Evolutionary conservation across 495 filamentous ascomycete species (phyloP).

Genomic region (Aspergillus nidulans): DNA sequence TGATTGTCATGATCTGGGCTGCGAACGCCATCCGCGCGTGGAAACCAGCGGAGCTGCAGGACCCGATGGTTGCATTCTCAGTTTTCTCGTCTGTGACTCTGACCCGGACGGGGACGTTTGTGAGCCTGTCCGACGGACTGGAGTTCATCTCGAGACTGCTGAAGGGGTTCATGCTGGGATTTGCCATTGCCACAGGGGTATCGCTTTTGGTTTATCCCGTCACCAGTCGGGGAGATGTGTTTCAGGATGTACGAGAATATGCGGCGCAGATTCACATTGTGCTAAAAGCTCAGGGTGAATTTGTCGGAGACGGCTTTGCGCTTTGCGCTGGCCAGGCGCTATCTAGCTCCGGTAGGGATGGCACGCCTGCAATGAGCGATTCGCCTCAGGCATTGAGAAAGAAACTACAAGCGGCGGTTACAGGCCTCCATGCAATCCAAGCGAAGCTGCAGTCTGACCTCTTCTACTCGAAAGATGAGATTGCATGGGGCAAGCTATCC

Average conservation of each 20-base stretch:
- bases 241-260: constrained; percentile 52
- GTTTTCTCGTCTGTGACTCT: constrained; percentile 60
- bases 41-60: constrained; percentile 55
- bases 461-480: constrained; percentile 66
- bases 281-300: constrained; percentile 54
- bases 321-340: constrained; percentile 12
- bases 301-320: constrained; percentile 41
- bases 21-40: constrained; percentile 53
- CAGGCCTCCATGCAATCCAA: constrained; percentile 51
- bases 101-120: constrained; percentile 45
- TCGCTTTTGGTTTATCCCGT: constrained; percentile 62
- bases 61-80: constrained; percentile 66
- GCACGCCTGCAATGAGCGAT: constrained; percentile 18
- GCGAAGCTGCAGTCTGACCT: constrained; percentile 64
- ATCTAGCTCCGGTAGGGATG: constrained; percentile 21
- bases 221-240: constrained; percentile 54
- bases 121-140: constrained; percentile 44
- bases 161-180: constrained; percentile 60
- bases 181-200: constrained; percentile 58
- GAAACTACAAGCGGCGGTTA: constrained; percentile 43
- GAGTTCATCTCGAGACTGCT: constrained; percentile 52
- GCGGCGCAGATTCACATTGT: constrained; percentile 46
- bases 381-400: constrained; percentile 35
- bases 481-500: constrained; percentile 62
- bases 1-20: constrained; percentile 68